phyloP scores from a whole-genome alignment of 306 rosid species.

The Dicorynia guianensis region DNA sequence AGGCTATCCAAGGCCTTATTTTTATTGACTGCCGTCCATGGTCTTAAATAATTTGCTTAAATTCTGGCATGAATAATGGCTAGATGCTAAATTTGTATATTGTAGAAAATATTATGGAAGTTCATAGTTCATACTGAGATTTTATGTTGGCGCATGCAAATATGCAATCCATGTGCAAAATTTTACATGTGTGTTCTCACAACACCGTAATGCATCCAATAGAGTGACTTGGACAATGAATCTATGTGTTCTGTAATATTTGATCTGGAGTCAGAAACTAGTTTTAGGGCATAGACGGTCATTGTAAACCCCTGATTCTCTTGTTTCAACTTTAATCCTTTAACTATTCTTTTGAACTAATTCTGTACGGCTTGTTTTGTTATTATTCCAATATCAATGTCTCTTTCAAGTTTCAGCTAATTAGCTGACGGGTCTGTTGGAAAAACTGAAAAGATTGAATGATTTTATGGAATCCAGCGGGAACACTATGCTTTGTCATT shows the following conservation, averaged over 20 bases:
- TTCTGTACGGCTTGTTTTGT: background rate
- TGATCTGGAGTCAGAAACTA: constrained; percentile 25
- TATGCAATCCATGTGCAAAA: constrained; percentile 1
- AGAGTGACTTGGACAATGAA: constrained; percentile 5
- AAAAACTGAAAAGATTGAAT: constrained; percentile 1
- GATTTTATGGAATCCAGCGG: constrained; percentile 21
- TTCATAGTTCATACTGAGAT: background rate
- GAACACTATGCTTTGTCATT: background rate
- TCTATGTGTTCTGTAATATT: constrained; percentile 12
- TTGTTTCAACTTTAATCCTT: constrained; percentile 10
- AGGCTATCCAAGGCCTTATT: no score
- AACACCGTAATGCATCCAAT: background rate
- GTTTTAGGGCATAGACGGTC: constrained; percentile 9
- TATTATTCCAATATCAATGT: background rate
- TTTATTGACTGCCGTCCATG: constrained; percentile 1
- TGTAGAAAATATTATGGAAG: background rate
- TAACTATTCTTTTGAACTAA: background rate
- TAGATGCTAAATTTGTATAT: background rate
- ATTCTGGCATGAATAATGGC: background rate
- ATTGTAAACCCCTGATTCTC: constrained; percentile 1
- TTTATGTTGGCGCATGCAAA: background rate
- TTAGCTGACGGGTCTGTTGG: background rate
- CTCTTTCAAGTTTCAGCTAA: constrained; percentile 2
- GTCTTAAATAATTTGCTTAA: background rate
- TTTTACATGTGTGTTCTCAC: background rate